Percentiles rank a stretch among this genome's conserved stretches.
Conservation (phyloP, 495 filamentous ascomycete genomes). For the Penicillium desertorum region DNA sequence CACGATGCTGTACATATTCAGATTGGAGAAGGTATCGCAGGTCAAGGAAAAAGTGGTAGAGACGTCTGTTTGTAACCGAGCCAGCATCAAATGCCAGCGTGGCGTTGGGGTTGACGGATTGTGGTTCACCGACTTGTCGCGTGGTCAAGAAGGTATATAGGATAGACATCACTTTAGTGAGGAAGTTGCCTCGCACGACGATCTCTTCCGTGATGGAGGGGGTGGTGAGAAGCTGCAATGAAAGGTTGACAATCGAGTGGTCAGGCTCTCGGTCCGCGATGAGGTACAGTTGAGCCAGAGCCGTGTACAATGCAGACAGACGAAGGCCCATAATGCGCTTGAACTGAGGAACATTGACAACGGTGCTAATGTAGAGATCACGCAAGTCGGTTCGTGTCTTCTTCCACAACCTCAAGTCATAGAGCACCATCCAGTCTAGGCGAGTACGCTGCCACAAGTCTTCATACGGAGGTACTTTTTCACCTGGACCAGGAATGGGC, state of each 20-base stretch:
- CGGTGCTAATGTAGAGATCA: constrained; percentile 92
- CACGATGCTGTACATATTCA: constrained; percentile 77
- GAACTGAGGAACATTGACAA: constrained; percentile 91
- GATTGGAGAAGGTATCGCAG: constrained; percentile 85
- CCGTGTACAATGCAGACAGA: constrained; percentile 91
- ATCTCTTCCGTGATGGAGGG: constrained; percentile 95
- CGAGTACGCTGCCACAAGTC: constrained; percentile 84
- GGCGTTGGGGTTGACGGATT: constrained; percentile 77
- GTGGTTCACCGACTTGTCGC: constrained; percentile 88
- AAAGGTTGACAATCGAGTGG: constrained; percentile 97
- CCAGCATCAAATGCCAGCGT: constrained; percentile 90
- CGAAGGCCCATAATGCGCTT: constrained; percentile 93
- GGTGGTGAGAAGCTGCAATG: constrained; percentile 92
- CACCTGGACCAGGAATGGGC: constrained; percentile 53
- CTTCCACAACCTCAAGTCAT: constrained; percentile 95
- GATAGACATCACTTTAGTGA: constrained; percentile 92
- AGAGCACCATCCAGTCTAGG: constrained; percentile 95
- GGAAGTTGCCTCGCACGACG: constrained; percentile 91
- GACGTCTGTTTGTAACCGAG: constrained; percentile 86
- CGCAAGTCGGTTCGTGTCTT: constrained; percentile 85
- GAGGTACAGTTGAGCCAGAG: constrained; percentile 88
- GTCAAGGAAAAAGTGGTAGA: constrained; percentile 96
- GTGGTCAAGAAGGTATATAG: constrained; percentile 97
- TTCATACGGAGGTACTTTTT: constrained; percentile 67
- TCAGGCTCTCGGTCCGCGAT: constrained; percentile 96